phyloP scores from a whole-genome alignment of 352 stramenopile genomes.

The Phytophthora fragariae region DNA sequence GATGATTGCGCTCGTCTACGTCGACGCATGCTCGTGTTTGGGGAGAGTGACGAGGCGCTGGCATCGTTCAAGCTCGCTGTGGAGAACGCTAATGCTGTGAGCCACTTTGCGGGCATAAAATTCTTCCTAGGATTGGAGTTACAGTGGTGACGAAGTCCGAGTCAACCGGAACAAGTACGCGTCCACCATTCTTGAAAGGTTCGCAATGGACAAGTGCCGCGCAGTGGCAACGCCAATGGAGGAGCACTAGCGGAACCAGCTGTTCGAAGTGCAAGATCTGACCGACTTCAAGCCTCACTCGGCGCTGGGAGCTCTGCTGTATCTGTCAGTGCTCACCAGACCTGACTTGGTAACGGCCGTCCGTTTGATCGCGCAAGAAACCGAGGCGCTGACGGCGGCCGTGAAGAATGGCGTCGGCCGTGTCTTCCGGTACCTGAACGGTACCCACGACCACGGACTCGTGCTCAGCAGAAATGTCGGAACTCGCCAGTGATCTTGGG shows the following conservation, averaged over 20 bases:
- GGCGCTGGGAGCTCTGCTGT: slow-evolving; percentile 23
- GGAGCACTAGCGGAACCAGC: slow-evolving; percentile 12
- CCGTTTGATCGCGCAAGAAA: slow-evolving; percentile 21
- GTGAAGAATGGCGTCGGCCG: slow-evolving; percentile 12
- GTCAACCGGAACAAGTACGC: slow-evolving; percentile 14
- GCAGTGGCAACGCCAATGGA: slow-evolving; percentile 12
- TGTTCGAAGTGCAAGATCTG: slow-evolving; percentile 9
- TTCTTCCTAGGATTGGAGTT: slow-evolving; percentile 18
- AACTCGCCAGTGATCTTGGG: no score
- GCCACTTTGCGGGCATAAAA: slow-evolving; percentile 4
- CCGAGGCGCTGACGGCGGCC: not conserved
- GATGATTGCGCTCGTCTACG: slow-evolving; percentile 36
- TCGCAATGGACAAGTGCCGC: not conserved
- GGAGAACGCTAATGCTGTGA: slow-evolving; percentile 7
- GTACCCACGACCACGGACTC: not conserved
- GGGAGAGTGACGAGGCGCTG: not conserved
- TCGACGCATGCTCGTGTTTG: slow-evolving; percentile 41
- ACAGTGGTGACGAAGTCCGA: not conserved
- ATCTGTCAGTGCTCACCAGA: slow-evolving; percentile 13
- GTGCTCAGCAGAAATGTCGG: not conserved
- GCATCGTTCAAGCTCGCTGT: slow-evolving; percentile 13
- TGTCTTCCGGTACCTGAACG: not conserved
- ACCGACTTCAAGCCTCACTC: slow-evolving; percentile 6
- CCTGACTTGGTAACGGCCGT: slow-evolving; percentile 19
- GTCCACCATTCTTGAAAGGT: slow-evolving; percentile 13